Conservation (phyloP, 805 yeast species). For the Myxozyma melibiosi region DNA sequence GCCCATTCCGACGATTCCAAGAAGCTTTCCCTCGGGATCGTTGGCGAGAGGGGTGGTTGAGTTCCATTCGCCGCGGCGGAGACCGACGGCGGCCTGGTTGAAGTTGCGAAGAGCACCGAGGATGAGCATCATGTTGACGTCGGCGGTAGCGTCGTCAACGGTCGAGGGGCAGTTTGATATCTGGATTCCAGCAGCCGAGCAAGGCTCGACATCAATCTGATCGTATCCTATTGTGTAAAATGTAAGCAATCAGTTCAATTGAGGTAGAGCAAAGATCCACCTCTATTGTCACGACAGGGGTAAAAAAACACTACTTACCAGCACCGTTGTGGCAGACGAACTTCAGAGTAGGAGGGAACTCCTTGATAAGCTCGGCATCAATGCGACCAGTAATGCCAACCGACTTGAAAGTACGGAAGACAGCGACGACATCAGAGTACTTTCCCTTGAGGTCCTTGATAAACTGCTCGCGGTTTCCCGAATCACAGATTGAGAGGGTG, state of each 20-base stretch:
- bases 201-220: constrained; percentile 61
- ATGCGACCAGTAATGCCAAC: constrained; percentile 60
- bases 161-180: constrained; percentile 66
- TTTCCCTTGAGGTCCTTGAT: constrained; percentile 47
- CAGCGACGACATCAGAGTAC: constrained; percentile 49
- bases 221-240: constrained; percentile 49
- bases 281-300: too few relatives aligned
- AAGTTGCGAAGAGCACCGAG: constrained; percentile 70
- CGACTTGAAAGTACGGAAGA: constrained; percentile 58
- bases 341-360: constrained; percentile 57
- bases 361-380: constrained; percentile 60
- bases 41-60: constrained; percentile 63
- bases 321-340: constrained; percentile 69
- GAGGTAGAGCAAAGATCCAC: not conserved
- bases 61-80: constrained; percentile 66
- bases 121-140: constrained; percentile 63
- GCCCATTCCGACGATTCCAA: constrained; percentile 86
- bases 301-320: constrained; percentile 39
- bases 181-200: constrained; percentile 57
- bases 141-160: constrained; percentile 73
- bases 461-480: constrained; percentile 44
- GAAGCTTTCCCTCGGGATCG: constrained; percentile 73
- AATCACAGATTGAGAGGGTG: constrained; percentile 19
- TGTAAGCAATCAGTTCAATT: not conserved
- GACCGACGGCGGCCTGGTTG: constrained; percentile 57